These are phyloP conservation scores for Pestalotiopsis sp. DNA, from an alignment of 2,329 filamentous ascomycete species.

Conservation along the genomic window DNA sequence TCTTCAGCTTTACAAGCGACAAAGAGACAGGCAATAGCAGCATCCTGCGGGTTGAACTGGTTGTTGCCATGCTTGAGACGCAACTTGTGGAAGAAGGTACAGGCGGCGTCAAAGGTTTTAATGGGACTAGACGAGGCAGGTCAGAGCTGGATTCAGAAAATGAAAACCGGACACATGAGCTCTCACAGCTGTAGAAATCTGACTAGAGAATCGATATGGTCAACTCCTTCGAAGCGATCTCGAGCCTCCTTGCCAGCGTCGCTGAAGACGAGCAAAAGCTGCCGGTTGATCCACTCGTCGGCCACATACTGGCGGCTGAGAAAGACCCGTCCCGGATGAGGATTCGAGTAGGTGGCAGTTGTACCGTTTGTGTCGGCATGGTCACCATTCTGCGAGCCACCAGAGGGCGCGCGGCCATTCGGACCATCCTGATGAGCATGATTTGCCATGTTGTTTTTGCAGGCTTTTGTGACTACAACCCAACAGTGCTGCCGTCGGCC, in stretches of 20 bases:
- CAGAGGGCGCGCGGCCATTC: slow-evolving; percentile 13
- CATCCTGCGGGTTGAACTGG: slow-evolving; percentile 86
- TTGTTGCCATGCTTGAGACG: slow-evolving; percentile 81
- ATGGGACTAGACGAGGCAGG: slow-evolving; percentile 64
- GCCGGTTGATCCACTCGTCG: slow-evolving; percentile 77
- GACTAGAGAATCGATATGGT: slow-evolving; percentile 85
- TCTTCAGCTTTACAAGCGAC: slow-evolving; percentile 97
- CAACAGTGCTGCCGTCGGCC: neutral
- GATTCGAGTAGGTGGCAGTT: slow-evolving; percentile 14
- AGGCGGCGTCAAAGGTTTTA: slow-evolving; percentile 89
- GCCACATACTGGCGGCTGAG: slow-evolving; percentile 71
- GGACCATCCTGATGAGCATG: neutral
- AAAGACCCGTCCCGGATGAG: slow-evolving; percentile 33
- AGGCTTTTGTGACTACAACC: neutral
- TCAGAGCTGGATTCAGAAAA: neutral
- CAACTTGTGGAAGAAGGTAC: slow-evolving; percentile 92
- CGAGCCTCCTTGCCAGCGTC: slow-evolving; percentile 79
- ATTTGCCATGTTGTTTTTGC: neutral
- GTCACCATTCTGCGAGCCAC: slow-evolving; percentile 36
- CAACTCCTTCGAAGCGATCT: slow-evolving; percentile 81
- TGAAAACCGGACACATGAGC: neutral
- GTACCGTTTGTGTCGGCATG: slow-evolving; percentile 23
- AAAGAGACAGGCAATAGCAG: slow-evolving; percentile 84
- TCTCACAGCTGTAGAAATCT: slow-evolving; percentile 77
- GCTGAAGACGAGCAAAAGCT: slow-evolving; percentile 69